A percentile compares a stretch with the other conserved stretches of the same genome.
phyloP scores from a whole-genome alignment of 495 filamentous ascomycete species.

The Friedmanniomyces endolithicus region DNA sequence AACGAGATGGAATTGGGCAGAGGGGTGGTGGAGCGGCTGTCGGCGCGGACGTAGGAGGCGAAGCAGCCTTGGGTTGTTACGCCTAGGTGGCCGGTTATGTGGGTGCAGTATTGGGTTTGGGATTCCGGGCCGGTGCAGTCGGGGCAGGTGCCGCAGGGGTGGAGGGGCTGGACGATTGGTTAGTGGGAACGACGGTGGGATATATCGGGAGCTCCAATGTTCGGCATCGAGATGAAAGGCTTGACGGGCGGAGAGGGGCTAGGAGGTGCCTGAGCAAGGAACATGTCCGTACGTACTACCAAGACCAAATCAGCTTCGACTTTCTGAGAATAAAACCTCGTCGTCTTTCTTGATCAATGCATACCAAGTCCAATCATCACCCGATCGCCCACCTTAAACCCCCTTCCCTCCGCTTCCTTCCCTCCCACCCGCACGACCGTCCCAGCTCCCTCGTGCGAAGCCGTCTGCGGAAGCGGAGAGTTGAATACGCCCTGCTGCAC shows the following conservation, averaged over 20 bases:
- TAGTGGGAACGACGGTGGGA: no score
- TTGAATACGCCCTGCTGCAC: slow-evolving; percentile 34
- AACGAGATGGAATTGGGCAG: slow-evolving; percentile 40
- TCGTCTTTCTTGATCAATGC: no score
- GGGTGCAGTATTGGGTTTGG: slow-evolving; percentile 38
- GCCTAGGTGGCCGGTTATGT: slow-evolving; percentile 31
- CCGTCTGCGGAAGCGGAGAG: slow-evolving; percentile 38
- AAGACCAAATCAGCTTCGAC: no score
- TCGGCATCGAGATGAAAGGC: no score
- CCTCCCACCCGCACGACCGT: slow-evolving; percentile 39
- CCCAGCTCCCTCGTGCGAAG: slow-evolving; percentile 48
- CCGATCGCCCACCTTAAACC: slow-evolving; percentile 38
- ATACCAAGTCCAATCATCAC: slow-evolving; percentile 35
- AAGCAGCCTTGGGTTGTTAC: slow-evolving; percentile 40
- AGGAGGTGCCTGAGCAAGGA: no score
- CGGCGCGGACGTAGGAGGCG: slow-evolving; percentile 40
- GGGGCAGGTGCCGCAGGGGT: slow-evolving; percentile 37
- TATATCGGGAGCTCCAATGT: no score
- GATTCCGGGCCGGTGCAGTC: slow-evolving; percentile 37
- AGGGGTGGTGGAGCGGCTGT: slow-evolving; percentile 32
- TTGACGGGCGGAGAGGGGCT: no score
- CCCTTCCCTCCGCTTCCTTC: slow-evolving; percentile 24
- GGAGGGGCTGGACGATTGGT: no score
- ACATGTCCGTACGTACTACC: no score
- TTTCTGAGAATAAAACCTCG: no score